phyloP scores from a whole-genome alignment of 116 monocot genomes.

The Cymodocea nodosa region DNA sequence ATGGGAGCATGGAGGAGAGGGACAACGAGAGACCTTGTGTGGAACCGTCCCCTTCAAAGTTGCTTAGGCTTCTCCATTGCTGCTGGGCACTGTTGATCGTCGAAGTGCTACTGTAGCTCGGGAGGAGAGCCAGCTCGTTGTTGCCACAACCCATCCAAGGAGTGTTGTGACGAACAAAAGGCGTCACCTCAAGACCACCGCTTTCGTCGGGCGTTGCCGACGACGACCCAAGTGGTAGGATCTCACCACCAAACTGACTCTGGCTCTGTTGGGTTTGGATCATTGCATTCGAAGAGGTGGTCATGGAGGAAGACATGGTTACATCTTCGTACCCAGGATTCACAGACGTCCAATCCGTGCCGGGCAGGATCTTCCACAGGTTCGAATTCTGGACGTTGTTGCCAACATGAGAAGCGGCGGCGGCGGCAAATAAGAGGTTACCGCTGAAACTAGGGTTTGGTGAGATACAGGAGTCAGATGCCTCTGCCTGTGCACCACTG shows the following conservation, averaged over 20 bases:
- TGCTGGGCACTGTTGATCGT: slow-evolving; percentile 1
- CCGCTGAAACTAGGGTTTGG: neutral
- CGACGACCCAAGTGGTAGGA: slow-evolving; percentile 1
- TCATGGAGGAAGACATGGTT: neutral
- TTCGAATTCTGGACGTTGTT: neutral
- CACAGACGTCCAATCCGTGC: slow-evolving; percentile 9
- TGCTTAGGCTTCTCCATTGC: neutral
- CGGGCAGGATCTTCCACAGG: neutral
- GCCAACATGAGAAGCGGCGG: neutral
- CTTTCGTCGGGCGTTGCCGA: neutral
- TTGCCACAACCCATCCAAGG: slow-evolving; percentile 1
- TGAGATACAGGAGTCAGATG: too few relatives aligned
- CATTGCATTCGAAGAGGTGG: neutral
- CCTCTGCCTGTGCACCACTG: neutral
- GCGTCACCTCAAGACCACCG: neutral
- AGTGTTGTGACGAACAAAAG: neutral
- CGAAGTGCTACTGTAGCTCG: slow-evolving; percentile 6
- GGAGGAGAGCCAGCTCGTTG: slow-evolving; percentile 25
- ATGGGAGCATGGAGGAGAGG: slow-evolving; percentile 30
- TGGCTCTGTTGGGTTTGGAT: neutral
- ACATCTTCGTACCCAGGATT: neutral
- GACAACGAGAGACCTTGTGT: slow-evolving; percentile 34
- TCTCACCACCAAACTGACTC: neutral
- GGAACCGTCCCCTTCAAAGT: neutral
- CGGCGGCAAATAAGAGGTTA: neutral